Evolutionary conservation across 352 stramenopile species (phyloP).

Genomic region (Ophiocytium majus): DNA sequence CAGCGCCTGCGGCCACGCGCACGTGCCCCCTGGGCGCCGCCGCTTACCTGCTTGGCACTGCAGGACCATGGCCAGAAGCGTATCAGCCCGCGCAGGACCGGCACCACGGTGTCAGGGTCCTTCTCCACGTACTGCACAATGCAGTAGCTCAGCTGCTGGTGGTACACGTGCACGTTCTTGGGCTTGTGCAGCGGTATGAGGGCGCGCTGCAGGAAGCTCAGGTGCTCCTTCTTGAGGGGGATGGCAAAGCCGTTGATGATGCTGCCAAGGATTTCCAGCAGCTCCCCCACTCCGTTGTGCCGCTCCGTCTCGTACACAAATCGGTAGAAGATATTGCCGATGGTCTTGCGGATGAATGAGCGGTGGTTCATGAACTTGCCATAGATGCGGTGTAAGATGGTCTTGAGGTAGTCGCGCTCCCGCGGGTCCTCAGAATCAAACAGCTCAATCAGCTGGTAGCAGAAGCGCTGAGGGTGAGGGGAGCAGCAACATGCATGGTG

Average conservation of each 20-base stretch:
- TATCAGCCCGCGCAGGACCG: constrained; percentile 85
- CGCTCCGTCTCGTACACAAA: constrained; percentile 48
- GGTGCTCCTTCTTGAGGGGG: constrained; percentile 94
- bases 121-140: constrained; percentile 99
- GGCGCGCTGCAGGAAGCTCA: constrained; percentile 81
- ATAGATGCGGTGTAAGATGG: constrained; percentile 98
- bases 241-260: constrained; percentile 99
- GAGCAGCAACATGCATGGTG: neutral
- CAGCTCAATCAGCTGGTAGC: constrained; percentile 89
- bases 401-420: constrained; percentile 98
- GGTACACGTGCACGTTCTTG: constrained; percentile 89
- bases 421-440: constrained; percentile 92
- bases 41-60: constrained; percentile 77
- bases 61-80: constrained; percentile 92
- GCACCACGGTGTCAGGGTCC: constrained; percentile 90
- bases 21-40: neutral
- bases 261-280: constrained; percentile 96
- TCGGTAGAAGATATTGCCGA: constrained; percentile 96
- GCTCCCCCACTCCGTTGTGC: constrained; percentile 87
- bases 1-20: no score
- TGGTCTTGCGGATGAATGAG: constrained; percentile 94
- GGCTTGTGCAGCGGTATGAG: constrained; percentile 98
- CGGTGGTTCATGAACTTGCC: constrained; percentile 98
- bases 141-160: constrained; percentile 98
- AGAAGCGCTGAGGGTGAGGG: constrained; percentile 73